Conservation (phyloP, 2,329 filamentous ascomycete species). For the Grosmannia penicillata region DNA sequence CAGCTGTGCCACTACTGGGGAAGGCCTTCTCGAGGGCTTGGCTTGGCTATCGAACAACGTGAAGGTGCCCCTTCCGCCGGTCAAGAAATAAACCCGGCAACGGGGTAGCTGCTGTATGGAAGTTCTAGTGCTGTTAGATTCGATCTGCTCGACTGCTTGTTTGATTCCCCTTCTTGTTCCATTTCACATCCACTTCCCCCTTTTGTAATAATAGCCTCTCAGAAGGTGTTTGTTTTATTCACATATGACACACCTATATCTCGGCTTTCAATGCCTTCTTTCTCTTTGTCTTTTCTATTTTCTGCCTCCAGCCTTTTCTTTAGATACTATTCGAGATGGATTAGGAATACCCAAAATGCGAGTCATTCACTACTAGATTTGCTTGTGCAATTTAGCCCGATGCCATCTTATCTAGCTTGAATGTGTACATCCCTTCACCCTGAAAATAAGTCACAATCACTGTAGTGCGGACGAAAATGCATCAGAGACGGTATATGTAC, state of each 20-base stretch:
- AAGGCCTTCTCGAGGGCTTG: constrained; percentile 67
- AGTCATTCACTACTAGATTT: neutral
- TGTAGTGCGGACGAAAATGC: neutral
- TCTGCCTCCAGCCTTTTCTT: neutral
- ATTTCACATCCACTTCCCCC: neutral
- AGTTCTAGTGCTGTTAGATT: too few relatives aligned
- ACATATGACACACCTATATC: neutral
- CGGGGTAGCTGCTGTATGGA: too few relatives aligned
- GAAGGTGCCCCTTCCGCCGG: constrained; percentile 44
- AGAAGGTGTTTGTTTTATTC: too few relatives aligned
- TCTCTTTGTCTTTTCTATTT: neutral
- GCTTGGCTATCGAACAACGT: constrained; percentile 77
- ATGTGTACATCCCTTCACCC: too few relatives aligned
- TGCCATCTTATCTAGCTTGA: too few relatives aligned
- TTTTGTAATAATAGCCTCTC: too few relatives aligned
- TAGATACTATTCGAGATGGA: neutral
- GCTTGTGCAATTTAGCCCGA: neutral
- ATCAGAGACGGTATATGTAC: neutral
- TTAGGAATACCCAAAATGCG: constrained; percentile 10
- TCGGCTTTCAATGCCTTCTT: neutral
- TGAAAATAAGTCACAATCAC: too few relatives aligned
- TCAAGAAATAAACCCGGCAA: constrained; percentile 34
- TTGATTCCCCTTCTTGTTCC: too few relatives aligned
- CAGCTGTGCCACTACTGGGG: constrained; percentile 67
- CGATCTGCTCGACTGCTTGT: too few relatives aligned